Evolutionary conservation across 2,329 filamentous ascomycete genomes (phyloP), one percentile per base, ranked within the genome.

Genomic region (Cryphonectria nitschkei): DNA sequence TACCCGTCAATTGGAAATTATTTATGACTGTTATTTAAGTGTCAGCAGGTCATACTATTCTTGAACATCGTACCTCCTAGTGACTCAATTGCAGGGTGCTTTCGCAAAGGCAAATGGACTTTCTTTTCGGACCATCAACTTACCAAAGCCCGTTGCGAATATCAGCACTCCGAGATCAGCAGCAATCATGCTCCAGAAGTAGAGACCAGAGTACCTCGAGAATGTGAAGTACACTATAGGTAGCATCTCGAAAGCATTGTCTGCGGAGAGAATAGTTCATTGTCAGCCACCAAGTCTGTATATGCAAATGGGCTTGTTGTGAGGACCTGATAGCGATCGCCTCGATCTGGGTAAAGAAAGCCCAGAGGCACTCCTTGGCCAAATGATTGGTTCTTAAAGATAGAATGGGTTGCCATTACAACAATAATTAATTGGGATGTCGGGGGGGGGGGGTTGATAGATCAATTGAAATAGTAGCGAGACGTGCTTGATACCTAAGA

Each of bases 101-200:
- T 34, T 34, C 32, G 1, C 34, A 39, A 32, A 26, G 11, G 6
- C 26, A n/a, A 43, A 14, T 7, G 5, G 34, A 7, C 34, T 63
- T 11, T 41, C 2, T 43, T 61, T 22, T 63, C 1, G 39, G 22
- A 29, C 32, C 8, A 43, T 7, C 68, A 85, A 76, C 52, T 85
- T 71, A 73, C 70, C 67, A 34, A 86, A 86, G 1, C 84, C 86
- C 0, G 83, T 74, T 14, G 80, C 76, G 72, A 87, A 79, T 0
- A 79, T n/a, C 0, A 76, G 74, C 16, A 82, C 79, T 0, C 81
- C 81, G 72, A 75, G 76, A 1, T 80, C 79, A 1, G 80, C 76
- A 6, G 77, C 72, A 9, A 81, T 66, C 56, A 82, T 79, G 56
- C 80, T 81, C 80, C 80, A 82, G 43, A 82, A 82, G 73, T 82